phyloP scores from a whole-genome alignment of 2,329 filamentous ascomycete species.

The Biscogniauxia sp. region DNA sequence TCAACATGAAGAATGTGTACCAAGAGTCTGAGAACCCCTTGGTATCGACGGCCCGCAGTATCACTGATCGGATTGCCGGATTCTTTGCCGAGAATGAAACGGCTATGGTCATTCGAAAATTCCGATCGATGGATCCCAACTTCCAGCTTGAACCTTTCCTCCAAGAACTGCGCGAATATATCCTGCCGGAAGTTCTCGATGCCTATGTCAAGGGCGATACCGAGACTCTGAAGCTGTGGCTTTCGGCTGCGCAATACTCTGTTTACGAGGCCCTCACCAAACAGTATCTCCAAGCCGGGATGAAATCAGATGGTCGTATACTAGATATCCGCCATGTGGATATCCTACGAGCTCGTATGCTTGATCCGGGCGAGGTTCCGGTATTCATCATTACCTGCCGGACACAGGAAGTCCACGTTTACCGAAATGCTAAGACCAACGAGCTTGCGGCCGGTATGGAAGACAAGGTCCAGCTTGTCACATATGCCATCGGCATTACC shows the following conservation, averaged over 20 bases:
- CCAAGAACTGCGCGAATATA: slow-evolving; percentile 94
- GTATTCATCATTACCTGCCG: slow-evolving; percentile 97
- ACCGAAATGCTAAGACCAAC: slow-evolving; percentile 85
- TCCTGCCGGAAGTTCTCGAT: slow-evolving; percentile 93
- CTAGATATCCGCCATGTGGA: slow-evolving; percentile 95
- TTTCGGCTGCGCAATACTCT: slow-evolving; percentile 92
- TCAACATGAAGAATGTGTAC: slow-evolving; percentile 82
- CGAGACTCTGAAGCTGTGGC: slow-evolving; percentile 88
- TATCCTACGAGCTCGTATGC: slow-evolving; percentile 74
- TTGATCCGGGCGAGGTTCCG: slow-evolving; percentile 83
- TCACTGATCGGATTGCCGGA: slow-evolving; percentile 87
- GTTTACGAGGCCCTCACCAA: slow-evolving; percentile 96
- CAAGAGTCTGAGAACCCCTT: slow-evolving; percentile 97
- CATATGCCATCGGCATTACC: slow-evolving; percentile 95
- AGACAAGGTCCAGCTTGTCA: slow-evolving; percentile 96
- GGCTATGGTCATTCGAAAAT: slow-evolving; percentile 95
- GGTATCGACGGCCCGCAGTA: slow-evolving; percentile 87
- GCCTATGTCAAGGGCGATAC: slow-evolving; percentile 96
- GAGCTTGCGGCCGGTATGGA: slow-evolving; percentile 96
- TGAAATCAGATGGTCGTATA: slow-evolving; percentile 93
- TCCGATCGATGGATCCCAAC: slow-evolving; percentile 89
- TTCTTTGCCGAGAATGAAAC: slow-evolving; percentile 99
- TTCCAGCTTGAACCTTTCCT: slow-evolving; percentile 96
- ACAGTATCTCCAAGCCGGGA: slow-evolving; percentile 89
- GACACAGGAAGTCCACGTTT: slow-evolving; percentile 97